Conservation (phyloP, 2,329 filamentous ascomycete genomes). For the Xylariales sp. region DNA sequence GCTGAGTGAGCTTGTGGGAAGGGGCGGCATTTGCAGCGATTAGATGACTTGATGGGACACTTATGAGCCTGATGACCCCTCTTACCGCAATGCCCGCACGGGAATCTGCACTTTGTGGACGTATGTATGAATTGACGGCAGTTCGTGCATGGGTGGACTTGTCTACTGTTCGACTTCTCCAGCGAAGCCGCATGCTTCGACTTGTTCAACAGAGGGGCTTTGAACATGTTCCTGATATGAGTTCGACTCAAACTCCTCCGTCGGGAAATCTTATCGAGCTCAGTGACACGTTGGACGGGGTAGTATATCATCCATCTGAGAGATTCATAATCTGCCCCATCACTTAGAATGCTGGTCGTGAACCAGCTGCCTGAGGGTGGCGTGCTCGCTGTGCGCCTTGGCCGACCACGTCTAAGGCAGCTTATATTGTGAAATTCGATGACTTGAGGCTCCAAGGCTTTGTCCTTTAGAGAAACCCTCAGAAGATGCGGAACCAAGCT, state of each 20-base stretch:
- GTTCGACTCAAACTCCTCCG: conserved; percentile 32
- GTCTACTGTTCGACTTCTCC: neutral
- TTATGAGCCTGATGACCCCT: conserved; percentile 20
- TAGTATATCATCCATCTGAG: conserved; percentile 13
- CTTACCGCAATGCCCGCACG: conserved; percentile 32
- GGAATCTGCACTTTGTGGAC: conserved; percentile 18
- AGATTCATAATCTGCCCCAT: neutral
- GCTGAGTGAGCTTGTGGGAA: conserved; percentile 33
- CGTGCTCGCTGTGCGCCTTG: conserved; percentile 14
- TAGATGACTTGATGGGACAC: conserved; percentile 27
- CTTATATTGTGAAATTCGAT: conserved; percentile 1
- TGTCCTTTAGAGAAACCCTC: no score
- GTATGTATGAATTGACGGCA: conserved; percentile 23
- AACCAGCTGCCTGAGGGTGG: conserved; percentile 15
- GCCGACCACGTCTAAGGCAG: conserved; percentile 7
- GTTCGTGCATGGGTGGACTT: conserved; percentile 22
- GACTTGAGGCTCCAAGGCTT: neutral
- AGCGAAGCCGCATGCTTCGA: no score
- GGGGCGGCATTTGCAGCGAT: conserved; percentile 33
- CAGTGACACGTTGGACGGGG: conserved; percentile 21
- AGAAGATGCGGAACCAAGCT: no score
- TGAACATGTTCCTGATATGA: conserved; percentile 31
- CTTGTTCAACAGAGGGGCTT: conserved; percentile 9
- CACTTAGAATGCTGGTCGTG: conserved; percentile 7
- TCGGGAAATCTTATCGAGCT: conserved; percentile 27